phyloP scores from a whole-genome alignment of 805 yeast genomes.

The Barnettozyma vustinii region DNA sequence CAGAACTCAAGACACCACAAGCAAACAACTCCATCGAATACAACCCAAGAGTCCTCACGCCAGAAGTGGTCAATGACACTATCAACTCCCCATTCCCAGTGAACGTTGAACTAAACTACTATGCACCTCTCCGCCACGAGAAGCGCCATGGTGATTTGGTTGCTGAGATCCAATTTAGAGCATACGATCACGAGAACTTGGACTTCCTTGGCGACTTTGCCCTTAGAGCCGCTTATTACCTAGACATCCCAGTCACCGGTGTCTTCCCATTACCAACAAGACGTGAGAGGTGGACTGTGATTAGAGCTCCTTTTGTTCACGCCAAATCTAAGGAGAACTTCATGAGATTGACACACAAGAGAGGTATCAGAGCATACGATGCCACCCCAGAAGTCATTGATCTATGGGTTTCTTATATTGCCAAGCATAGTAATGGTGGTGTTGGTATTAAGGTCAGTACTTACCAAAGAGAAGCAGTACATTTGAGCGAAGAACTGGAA shows the following conservation, averaged over 20 bases:
- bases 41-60: conserved; percentile 33
- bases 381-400: conserved; percentile 82
- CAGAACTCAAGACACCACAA: conserved; percentile 6
- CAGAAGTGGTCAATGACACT: conserved; percentile 29
- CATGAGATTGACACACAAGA: conserved; percentile 78
- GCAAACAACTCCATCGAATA: conserved; percentile 21
- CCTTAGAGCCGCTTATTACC: conserved; percentile 80
- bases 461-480: conserved; percentile 46
- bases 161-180: conserved; percentile 70
- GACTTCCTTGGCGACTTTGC: conserved; percentile 82
- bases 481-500: conserved; percentile 37
- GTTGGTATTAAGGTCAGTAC: conserved; percentile 78
- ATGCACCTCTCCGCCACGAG: conserved; percentile 70
- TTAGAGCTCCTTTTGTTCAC: conserved; percentile 87
- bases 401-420: conserved; percentile 69
- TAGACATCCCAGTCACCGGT: conserved; percentile 82
- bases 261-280: conserved; percentile 64
- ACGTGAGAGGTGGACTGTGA: conserved; percentile 89
- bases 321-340: conserved; percentile 94
- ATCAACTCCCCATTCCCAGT: conserved; percentile 65
- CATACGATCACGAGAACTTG: conserved; percentile 64
- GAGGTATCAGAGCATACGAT: conserved; percentile 73
- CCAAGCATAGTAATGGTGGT: conserved; percentile 72
- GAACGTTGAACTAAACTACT: conserved; percentile 74
- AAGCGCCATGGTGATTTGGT: conserved; percentile 67